Conservation (phyloP, 805 yeast species). For the Suhomyces kilbournensis region DNA sequence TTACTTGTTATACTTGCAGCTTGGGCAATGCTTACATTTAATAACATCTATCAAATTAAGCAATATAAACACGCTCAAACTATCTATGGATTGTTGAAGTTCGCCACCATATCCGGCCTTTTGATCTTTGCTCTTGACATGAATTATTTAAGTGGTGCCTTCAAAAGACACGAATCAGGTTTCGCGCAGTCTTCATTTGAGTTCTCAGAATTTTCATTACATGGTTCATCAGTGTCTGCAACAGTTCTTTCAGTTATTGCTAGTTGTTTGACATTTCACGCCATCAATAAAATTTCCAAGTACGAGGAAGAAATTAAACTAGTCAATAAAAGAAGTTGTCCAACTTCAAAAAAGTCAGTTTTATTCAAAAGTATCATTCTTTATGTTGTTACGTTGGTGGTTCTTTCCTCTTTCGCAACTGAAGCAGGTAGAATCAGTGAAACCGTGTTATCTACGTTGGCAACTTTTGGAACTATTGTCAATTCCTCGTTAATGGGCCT, state of each 20-base stretch:
- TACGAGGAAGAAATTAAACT: slow-evolving; percentile 37
- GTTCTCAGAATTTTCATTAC: background rate
- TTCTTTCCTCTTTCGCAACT: background rate
- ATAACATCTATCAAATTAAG: slow-evolving; percentile 44
- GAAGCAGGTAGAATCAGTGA: background rate
- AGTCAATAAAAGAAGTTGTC: background rate
- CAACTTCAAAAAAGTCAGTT: background rate
- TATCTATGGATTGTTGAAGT: background rate
- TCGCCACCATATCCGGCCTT: background rate
- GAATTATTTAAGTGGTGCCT: background rate
- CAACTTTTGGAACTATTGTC: slow-evolving; percentile 12
- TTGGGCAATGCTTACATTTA: slow-evolving; percentile 21
- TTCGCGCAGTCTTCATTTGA: background rate
- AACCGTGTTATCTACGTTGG: slow-evolving; percentile 10
- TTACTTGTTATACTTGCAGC: slow-evolving; percentile 29
- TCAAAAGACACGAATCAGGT: background rate
- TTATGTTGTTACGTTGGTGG: background rate
- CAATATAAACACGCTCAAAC: background rate
- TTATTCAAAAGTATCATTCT: background rate
- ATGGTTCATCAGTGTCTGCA: background rate
- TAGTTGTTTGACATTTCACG: background rate
- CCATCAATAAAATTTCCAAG: background rate
- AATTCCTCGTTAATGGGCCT: slow-evolving; percentile 11
- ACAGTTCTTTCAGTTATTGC: slow-evolving; percentile 33
- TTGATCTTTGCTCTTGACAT: background rate